Base-by-base conservation (phyloP, 495 filamentous ascomycete genomes). In the Saxispiralis lemnorum region DNA sequence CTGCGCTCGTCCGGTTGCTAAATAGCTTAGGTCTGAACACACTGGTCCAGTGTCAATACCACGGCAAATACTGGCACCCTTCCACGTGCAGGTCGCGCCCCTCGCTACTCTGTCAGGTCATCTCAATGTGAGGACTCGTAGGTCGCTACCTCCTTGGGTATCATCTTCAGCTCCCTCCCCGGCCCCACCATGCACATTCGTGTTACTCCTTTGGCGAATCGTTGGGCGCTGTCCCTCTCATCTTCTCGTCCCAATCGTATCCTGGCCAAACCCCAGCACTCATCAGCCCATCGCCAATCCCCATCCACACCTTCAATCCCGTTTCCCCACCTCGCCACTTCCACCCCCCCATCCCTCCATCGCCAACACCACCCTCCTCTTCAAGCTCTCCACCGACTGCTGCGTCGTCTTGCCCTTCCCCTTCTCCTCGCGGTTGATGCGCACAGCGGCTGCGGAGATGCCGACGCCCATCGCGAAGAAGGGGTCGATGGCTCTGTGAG, bases 381-480 rank as follows among this genome's bases (percentile, higher is more conserved):
- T 71, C 39, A 68, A 56, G 2, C 63, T 59, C 40, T 71, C 62
- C 11, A 76, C 40, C 0, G 68, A 75, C 45, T 81, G 55, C 32
- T 61, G 53, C 7, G 63, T 66, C 13, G 57, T 69, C 43, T 55
- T 67, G 35, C 77, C 78, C 41, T 74, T 70, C 47, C 82, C 81
- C 47, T 69, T 75, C 56, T 89, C 81, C 55, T 96, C 89, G 18
- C 86, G 80, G 51, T 77, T 81, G 58, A 97, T 78, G 48, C 80
- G 66, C 20, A 69, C 62, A n/a, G 63, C 64, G 9, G 78, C 75
- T 1, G 79, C 79, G 16, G 68, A 65, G 12, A 72, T 39, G 10
- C 79, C 89, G 55, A 95, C 88, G 40, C 72, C 60, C 33, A 93
- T 47, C 33, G 85, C 89, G 57, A 95, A 97, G 49, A 94, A 54